phyloP scores from a whole-genome alignment of 1,139 yeast genomes.

The Saccharomyces hybrid region DNA sequence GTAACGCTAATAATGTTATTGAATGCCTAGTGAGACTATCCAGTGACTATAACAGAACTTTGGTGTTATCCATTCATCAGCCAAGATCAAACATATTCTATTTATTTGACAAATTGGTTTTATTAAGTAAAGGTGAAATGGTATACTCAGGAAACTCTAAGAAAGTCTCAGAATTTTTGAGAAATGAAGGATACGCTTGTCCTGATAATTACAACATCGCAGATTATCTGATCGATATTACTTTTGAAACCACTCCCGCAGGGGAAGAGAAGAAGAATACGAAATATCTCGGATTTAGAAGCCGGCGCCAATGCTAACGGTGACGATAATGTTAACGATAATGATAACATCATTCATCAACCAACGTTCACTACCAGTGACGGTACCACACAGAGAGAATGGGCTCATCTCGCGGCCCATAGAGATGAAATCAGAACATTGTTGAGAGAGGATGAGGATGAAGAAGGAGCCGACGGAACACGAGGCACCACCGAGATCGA shows the following conservation, averaged over 20 bases:
- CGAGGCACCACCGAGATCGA: constrained; percentile 15
- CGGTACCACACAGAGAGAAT: constrained; percentile 55
- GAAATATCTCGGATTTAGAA: constrained; percentile 8
- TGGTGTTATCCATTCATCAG: constrained; percentile 89
- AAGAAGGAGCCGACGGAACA: not conserved
- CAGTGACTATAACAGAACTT: constrained; percentile 72
- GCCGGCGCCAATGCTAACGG: constrained; percentile 5
- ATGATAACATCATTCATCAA: constrained; percentile 1
- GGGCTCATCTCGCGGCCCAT: constrained; percentile 87
- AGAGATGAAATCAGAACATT: constrained; percentile 52
- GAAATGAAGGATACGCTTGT: constrained; percentile 67
- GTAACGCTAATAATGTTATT: constrained; percentile 83
- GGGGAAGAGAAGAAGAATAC: constrained; percentile 11
- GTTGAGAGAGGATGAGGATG: constrained; percentile 29
- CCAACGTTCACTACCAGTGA: constrained; percentile 3
- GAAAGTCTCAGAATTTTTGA: constrained; percentile 64
- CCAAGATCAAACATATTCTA: constrained; percentile 96
- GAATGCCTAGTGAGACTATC: constrained; percentile 79
- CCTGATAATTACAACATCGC: constrained; percentile 91
- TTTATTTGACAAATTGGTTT: constrained; percentile 69
- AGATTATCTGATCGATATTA: constrained; percentile 83
- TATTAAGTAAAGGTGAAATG: constrained; percentile 77
- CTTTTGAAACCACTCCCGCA: constrained; percentile 47
- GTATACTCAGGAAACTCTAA: constrained; percentile 81
- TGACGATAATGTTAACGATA: not conserved